phyloP scores from a whole-genome alignment of 345 rosid species.

The Eutrema heterophyllum region DNA sequence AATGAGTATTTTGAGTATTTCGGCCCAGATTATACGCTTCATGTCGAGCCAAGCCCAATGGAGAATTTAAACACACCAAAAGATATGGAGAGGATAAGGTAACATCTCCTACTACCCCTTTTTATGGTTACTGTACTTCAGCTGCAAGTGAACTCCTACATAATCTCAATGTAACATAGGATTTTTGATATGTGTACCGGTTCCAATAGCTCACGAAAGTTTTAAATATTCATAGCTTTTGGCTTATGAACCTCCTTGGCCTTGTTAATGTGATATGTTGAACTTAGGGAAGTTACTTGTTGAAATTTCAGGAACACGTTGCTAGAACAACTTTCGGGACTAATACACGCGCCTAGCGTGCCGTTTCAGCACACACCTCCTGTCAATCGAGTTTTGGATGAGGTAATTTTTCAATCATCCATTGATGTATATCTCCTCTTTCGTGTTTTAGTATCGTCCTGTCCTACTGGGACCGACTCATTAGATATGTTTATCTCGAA shows the following conservation, averaged over 20 bases:
- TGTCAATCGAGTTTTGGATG: conserved; percentile 30
- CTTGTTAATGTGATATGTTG: neutral
- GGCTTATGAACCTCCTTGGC: neutral
- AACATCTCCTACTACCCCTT: neutral
- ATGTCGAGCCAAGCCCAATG: conserved; percentile 68
- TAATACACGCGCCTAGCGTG: conserved; percentile 37
- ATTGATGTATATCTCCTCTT: conserved; percentile 15
- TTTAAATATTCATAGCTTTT: neutral
- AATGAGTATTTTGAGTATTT: conserved; percentile 94
- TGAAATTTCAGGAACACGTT: conserved; percentile 33
- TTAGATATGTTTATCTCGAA: neutral
- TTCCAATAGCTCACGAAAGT: neutral
- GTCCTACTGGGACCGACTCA: neutral
- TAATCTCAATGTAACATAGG: neutral
- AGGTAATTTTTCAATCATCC: conserved; percentile 6
- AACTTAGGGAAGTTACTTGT: neutral
- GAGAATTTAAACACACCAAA: conserved; percentile 74
- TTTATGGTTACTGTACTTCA: neutral
- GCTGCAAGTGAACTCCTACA: neutral
- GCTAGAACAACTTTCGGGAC: conserved; percentile 35
- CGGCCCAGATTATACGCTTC: conserved; percentile 96
- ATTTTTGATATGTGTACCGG: neutral
- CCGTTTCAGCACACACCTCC: conserved; percentile 40
- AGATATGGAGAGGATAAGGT: conserved; percentile 95
- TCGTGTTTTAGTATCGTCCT: neutral